These are phyloP conservation scores for Tetrapisispora fleetii DNA, from an alignment of 805 yeast genomes.

Conservation along the genomic window DNA sequence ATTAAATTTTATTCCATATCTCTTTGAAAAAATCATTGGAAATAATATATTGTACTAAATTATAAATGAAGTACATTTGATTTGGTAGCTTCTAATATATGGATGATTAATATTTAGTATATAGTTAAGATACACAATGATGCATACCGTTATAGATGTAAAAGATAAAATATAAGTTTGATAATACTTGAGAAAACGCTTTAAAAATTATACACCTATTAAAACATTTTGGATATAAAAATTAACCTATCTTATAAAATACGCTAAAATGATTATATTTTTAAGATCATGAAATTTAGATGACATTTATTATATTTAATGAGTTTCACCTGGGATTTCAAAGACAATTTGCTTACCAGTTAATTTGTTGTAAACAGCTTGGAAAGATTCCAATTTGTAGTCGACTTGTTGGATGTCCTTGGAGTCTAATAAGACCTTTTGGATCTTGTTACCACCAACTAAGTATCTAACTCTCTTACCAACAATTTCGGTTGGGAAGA, in stretches of 20 bases:
- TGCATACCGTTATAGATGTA: not conserved
- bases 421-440: conserved; percentile 94
- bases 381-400: conserved; percentile 99
- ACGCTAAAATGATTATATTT: conserved; percentile 4
- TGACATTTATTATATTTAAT: conserved; percentile 18
- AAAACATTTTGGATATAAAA: conserved; percentile 10
- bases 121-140: not conserved
- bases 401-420: conserved; percentile 95
- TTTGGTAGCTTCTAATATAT: too few species aligned
- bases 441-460: conserved; percentile 97
- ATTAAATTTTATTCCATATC: too few species aligned
- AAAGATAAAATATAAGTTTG: not conserved
- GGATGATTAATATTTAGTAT: too few species aligned
- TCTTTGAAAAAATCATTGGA: too few species aligned
- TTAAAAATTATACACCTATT: conserved; percentile 23
- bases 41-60: too few species aligned
- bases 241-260: conserved; percentile 2
- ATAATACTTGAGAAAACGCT: conserved; percentile 12
- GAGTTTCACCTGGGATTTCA: conserved; percentile 62
- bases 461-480: conserved; percentile 99
- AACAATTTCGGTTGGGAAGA: conserved; percentile 97
- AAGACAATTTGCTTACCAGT: conserved; percentile 99
- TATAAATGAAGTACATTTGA: too few species aligned
- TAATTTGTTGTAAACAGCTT: conserved; percentile 94
- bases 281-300: conserved; percentile 5